Base-by-base conservation (phyloP, 2,329 filamentous ascomycete genomes). In the Didymellaceae sp. region DNA sequence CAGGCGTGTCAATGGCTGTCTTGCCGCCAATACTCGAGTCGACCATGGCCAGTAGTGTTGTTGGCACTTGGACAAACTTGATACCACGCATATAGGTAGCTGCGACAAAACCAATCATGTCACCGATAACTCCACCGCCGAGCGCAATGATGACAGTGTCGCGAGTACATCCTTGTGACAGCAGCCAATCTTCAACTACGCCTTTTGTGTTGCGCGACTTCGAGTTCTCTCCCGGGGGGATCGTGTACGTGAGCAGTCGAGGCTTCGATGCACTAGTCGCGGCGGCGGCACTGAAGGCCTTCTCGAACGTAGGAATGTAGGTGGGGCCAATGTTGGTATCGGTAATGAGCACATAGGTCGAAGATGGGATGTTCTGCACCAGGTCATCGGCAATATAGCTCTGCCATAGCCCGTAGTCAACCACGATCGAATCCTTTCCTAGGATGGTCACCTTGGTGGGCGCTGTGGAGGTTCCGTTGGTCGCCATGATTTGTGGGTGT, bases 51-150 rank as follows among this genome's bases (percentile, higher is more conserved):
- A 99, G 81, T 49, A 99, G 80, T 0, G 92, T 96, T 8, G 94
- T 99, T 1, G 94, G 94, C 37, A 99, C 92, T 75, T 99, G 94
- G 32, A 97, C 91, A 71, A 96, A 96, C 61, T 90, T 90, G 56
- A 99, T 88, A 47, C 94, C 94, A 62, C 94, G 88, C 94, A 99
- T 99, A 77, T 97, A 99, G 28, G 94, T 99, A 30, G 94, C 91
- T 17, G 94, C 94, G 42, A 97, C 91, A 72, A 96, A 99, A 43
- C 94, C 94, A 57, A 96, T 92, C 88, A 99, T 89, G 74, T 99
- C 94, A 24, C 94, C 94, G 74, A 99, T 97, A 54, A 99, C 94
- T 50, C 94, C 94, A 58, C 94, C 94, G 24, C 94, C 94, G 8
- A 99, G 83, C 18, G 94, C 94, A 71, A 99, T 90, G 52, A 99